phyloP scores from a whole-genome alignment of 2,329 filamentous ascomycete genomes.

The Fusarium floridanum region DNA sequence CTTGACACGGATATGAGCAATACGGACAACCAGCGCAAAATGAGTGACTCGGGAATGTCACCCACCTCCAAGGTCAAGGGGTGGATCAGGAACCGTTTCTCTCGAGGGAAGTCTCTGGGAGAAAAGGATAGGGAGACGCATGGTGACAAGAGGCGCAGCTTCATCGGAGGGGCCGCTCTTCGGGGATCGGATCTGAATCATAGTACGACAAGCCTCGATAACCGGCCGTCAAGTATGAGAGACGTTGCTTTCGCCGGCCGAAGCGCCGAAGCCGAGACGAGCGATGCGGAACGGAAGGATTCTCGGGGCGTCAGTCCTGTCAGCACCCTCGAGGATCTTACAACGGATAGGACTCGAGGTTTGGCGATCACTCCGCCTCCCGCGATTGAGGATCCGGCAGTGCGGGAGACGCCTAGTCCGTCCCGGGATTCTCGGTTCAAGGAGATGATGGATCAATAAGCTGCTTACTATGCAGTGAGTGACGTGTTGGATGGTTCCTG shows the following conservation, averaged over 20 bases:
- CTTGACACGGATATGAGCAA: constrained; percentile 36
- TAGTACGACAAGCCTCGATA: constrained; percentile 60
- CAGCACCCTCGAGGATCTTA: constrained; percentile 49
- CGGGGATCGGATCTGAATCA: constrained; percentile 58
- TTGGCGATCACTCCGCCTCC: constrained; percentile 54
- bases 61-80: constrained; percentile 61
- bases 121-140: constrained; percentile 56
- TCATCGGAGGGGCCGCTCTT: constrained; percentile 65
- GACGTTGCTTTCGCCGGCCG: constrained; percentile 62
- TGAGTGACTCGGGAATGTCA: constrained; percentile 44
- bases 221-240: constrained; percentile 58
- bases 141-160: constrained; percentile 54
- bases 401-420: constrained; percentile 63
- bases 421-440: constrained; percentile 69
- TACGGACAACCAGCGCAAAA: constrained; percentile 31
- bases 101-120: constrained; percentile 56
- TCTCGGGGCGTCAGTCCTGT: constrained; percentile 55
- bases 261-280: constrained; percentile 39
- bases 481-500: neutral
- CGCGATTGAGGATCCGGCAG: constrained; percentile 50
- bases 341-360: constrained; percentile 27
- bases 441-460: constrained; percentile 63
- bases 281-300: constrained; percentile 42
- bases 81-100: constrained; percentile 69
- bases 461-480: neutral